A percentile compares a stretch with the other conserved stretches of the same genome.
Conservation (phyloP, 179 eudicot species). For the Silene coronaria region DNA sequence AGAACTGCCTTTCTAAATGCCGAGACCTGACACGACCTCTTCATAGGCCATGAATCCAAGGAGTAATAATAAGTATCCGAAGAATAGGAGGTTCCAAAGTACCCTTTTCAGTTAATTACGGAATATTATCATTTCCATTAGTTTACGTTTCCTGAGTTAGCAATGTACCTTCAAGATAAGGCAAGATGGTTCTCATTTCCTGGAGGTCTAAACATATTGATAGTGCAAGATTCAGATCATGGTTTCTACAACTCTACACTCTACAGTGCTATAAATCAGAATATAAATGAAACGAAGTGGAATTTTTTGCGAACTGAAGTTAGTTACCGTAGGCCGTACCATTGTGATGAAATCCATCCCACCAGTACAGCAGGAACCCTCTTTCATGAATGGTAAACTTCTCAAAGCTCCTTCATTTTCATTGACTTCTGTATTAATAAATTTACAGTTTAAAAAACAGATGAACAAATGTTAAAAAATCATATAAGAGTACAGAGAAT, state of each 20-base stretch:
- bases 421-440: slow-evolving; percentile 24
- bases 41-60: no score
- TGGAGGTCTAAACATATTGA: neutral
- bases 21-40: no score
- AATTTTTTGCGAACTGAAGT: neutral
- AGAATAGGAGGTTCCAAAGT: no score
- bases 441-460: neutral
- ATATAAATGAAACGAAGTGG: neutral
- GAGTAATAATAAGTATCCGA: no score
- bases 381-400: slow-evolving; percentile 24
- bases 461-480: neutral
- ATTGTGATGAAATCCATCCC: slow-evolving; percentile 82
- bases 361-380: slow-evolving; percentile 50
- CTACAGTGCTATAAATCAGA: neutral
- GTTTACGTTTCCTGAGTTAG: no score
- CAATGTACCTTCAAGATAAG: no score
- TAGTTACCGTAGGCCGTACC: slow-evolving; percentile 39
- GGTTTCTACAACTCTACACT: neutral
- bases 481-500: neutral
- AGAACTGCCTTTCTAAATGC: no score
- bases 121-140: no score
- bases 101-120: no score
- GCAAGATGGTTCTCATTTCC: no score
- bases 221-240: neutral
- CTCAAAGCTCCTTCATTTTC: slow-evolving; percentile 10